Conservation (phyloP, 2,329 filamentous ascomycete genomes). For the Lachnellula hyalina region DNA sequence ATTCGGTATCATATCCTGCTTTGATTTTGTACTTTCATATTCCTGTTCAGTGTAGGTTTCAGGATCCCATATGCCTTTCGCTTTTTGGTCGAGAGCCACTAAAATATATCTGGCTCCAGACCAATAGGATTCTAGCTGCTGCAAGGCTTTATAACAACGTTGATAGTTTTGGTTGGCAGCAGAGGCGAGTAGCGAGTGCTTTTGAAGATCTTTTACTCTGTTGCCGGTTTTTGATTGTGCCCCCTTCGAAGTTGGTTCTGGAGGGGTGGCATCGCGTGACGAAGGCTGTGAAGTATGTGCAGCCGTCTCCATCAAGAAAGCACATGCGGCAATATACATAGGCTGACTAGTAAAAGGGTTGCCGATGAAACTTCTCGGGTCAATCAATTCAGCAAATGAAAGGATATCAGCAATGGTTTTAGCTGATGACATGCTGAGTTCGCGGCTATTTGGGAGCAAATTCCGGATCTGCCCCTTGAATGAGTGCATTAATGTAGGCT, state of each 20-base stretch:
- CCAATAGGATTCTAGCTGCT: constrained; percentile 80
- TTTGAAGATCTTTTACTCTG: constrained; percentile 34
- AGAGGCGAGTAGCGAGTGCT: constrained; percentile 72
- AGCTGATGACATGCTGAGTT: constrained; percentile 50
- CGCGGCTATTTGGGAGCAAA: constrained; percentile 73
- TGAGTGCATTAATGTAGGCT: constrained; percentile 74
- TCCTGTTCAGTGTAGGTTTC: constrained; percentile 66
- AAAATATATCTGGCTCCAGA: constrained; percentile 82
- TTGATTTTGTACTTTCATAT: constrained; percentile 62
- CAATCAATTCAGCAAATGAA: constrained; percentile 78
- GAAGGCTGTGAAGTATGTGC: constrained; percentile 61
- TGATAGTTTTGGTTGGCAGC: constrained; percentile 85
- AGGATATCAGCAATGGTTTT: constrained; percentile 90
- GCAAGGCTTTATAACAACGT: constrained; percentile 75
- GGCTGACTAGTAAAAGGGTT: constrained; percentile 88
- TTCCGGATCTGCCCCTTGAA: constrained; percentile 67
- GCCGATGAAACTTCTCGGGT: constrained; percentile 78
- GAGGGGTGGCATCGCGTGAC: constrained; percentile 46
- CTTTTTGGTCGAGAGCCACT: constrained; percentile 80
- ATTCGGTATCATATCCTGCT: constrained; percentile 38
- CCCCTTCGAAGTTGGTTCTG: constrained; percentile 6
- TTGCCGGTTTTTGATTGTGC: constrained; percentile 14
- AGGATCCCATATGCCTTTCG: constrained; percentile 78
- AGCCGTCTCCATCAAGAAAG: constrained; percentile 78
- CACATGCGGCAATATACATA: constrained; percentile 86